Conservation (phyloP, 129 eudicot species). For the Pittosporum tobira region DNA sequence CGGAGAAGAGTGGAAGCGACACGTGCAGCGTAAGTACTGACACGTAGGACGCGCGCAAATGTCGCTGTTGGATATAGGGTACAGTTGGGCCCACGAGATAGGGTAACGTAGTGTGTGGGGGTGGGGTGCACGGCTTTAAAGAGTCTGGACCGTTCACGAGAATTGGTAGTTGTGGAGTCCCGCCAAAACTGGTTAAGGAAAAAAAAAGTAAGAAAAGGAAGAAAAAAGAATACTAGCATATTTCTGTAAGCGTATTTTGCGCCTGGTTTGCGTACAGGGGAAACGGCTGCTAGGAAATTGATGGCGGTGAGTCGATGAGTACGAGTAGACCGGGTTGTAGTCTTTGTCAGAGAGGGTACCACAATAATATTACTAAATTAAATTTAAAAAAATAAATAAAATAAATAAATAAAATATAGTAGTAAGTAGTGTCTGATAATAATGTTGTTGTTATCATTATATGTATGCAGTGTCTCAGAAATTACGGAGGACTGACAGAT, state of each 20-base stretch:
- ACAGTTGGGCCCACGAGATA: not conserved
- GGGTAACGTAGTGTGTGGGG: not conserved
- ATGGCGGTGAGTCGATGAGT: no score
- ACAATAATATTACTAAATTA: no score
- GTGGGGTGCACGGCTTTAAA: not conserved
- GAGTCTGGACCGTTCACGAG: not conserved
- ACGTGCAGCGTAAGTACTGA: conserved; percentile 33
- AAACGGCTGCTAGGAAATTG: no score
- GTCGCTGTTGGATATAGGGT: conserved; percentile 20
- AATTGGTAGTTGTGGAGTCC: conserved; percentile 9
- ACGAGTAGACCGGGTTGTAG: no score
- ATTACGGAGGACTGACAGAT: no score
- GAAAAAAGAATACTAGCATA: not conserved
- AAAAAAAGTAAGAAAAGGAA: not conserved
- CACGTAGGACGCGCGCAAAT: conserved; percentile 48
- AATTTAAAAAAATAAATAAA: no score
- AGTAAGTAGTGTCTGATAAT: no score
- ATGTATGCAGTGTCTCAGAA: no score
- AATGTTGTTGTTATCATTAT: no score
- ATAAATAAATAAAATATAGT: no score
- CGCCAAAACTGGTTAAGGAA: conserved; percentile 5
- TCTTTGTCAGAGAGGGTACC: no score
- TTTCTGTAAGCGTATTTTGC: not conserved
- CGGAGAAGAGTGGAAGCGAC: conserved; percentile 18
- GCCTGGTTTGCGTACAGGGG: conserved; percentile 19